Base-by-base conservation (phyloP, 1,284 basidiomycete species). In the Ceratobasidium sp. region DNA sequence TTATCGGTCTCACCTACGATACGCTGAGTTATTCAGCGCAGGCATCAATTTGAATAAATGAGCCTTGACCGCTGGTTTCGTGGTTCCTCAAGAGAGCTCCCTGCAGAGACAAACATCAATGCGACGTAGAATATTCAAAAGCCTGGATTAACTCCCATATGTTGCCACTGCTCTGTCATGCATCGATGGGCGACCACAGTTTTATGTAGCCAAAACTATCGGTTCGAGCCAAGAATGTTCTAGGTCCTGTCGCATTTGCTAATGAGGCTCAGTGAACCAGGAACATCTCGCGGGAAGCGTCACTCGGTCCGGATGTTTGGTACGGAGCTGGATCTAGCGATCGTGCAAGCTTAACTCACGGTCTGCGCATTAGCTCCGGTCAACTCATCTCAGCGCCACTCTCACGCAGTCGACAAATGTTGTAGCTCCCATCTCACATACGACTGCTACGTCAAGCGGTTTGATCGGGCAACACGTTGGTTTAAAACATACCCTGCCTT, bases 341-440 rank as follows among this genome's bases (percentile, higher is more conserved):
- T 55, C 41, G 48, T 27, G 18, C 23, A 68, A 41, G 33, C 50
- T 68, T 62, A 74, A 52, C 70, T 52, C 70, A 48, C 57, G 46
- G 20, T 74, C 12, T 30, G 27, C 35, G 44, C 59, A 12, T 20
- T 35, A 54, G 70, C 57, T 74, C 70, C 70, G 70, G 55, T 23
- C 57, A 54, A 54, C 70, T 74, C 70, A 74, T 44, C 70, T 74
- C 70, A 74, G 46, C 59, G 59, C 44, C 44, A 64, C 66, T 68
- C 66, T 55, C 66, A 54, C 66, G 35, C 33, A 68, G 50, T 41
- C n/a, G 48, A 14, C 57, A 48, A 64, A 64, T 74, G 46, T 48
- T 64, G 57, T 44, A 64, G 57, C 55, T 52, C 57, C 44, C 59
- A 27, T 62, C 70, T 74, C 70, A 74, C n/a, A 48, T 30, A 38